phyloP scores from a whole-genome alignment of 371 early-diverging fungal genomes.

The Rhizopus stolonifer region DNA sequence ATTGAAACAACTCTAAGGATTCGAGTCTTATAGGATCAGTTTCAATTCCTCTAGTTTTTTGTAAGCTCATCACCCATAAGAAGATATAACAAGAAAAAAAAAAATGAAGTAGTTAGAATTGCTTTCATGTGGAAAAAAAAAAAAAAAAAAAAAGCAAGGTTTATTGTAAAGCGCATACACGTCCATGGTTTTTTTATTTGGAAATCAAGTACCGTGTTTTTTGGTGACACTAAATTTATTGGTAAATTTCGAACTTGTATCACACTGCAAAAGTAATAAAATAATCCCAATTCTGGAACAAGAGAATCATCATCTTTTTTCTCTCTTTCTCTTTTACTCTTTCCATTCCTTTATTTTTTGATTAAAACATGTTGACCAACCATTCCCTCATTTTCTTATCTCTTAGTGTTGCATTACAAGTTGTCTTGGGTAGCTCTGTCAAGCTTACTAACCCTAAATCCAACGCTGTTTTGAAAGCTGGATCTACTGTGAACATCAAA shows the following conservation, averaged over 20 bases:
- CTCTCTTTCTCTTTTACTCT: neutral
- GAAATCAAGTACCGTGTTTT: neutral
- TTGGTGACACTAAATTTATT: conserved; percentile 25
- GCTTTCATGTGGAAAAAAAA: too few relatives aligned
- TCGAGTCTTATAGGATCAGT: too few relatives aligned
- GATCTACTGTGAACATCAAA: conserved; percentile 39
- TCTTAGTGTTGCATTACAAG: conserved; percentile 16
- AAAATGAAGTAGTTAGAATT: too few relatives aligned
- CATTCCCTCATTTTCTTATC: conserved; percentile 15
- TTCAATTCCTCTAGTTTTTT: too few relatives aligned
- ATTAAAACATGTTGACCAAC: conserved; percentile 11
- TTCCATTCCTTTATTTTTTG: neutral
- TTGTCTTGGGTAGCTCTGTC: conserved; percentile 28
- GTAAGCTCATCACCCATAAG: too few relatives aligned
- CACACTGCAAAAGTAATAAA: conserved; percentile 4
- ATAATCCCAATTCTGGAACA: too few relatives aligned
- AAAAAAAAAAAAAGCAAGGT: too few relatives aligned
- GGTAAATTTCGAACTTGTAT: conserved; percentile 4
- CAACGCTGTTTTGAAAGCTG: conserved; percentile 30
- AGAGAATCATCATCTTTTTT: conserved; percentile 5
- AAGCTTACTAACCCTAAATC: conserved; percentile 30
- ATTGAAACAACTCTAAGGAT: too few relatives aligned
- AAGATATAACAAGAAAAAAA: too few relatives aligned
- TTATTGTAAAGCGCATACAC: too few relatives aligned
- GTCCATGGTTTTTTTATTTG: neutral